Evolutionary conservation across 768 basidiomycete species (phyloP).

Genomic region (Roridomyces roridus): DNA sequence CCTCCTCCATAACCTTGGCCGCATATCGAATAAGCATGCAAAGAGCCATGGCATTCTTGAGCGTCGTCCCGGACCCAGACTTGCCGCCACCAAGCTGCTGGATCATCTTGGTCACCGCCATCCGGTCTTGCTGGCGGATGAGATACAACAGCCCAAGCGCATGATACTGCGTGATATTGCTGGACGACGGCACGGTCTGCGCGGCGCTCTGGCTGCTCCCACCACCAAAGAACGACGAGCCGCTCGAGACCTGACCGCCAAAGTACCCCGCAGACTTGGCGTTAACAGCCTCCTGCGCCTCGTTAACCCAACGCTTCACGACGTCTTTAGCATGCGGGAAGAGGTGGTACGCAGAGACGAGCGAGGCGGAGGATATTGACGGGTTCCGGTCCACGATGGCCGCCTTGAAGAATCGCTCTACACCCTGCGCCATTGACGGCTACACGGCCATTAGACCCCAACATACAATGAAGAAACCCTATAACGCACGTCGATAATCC

Average conservation of each 20-base stretch:
- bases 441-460: constrained; percentile 37
- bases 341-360: constrained; percentile 97
- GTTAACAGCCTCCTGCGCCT: constrained; percentile 95
- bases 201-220: constrained; percentile 60
- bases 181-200: constrained; percentile 86
- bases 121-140: constrained; percentile 96
- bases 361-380: constrained; percentile 93
- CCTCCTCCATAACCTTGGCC: constrained; percentile 98
- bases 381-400: constrained; percentile 98
- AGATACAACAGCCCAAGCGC: constrained; percentile 92
- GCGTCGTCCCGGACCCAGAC: constrained; percentile 78
- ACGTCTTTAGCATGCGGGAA: constrained; percentile 94
- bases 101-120: constrained; percentile 99
- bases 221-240: constrained; percentile 80
- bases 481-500: constrained; percentile 92
- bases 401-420: constrained; percentile 99
- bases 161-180: constrained; percentile 96
- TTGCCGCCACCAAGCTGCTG: constrained; percentile 94
- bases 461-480: not conserved
- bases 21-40: constrained; percentile 99
- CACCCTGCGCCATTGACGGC: constrained; percentile 99
- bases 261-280: constrained; percentile 80
- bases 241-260: constrained; percentile 58
- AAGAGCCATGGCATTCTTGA: constrained; percentile 96
- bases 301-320: constrained; percentile 99